Evolutionary conservation across 805 yeast genomes (phyloP), one percentile per base, ranked within the genome.

Genomic region (Metschnikowia shivogae): DNA sequence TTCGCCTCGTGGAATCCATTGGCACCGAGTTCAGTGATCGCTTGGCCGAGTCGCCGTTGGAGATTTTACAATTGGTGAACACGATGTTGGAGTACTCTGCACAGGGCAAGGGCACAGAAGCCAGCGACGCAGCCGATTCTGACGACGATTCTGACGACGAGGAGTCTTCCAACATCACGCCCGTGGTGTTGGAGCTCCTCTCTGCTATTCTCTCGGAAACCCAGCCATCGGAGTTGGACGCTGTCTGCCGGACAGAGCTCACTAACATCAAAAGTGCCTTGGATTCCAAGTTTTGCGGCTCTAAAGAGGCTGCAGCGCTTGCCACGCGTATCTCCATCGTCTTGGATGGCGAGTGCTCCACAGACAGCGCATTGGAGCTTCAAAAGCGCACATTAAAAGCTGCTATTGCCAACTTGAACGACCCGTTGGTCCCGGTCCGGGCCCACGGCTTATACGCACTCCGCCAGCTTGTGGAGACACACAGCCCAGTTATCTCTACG

Each of bases 401-500:
- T 28, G 96, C 96, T 0, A 65, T 87, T 31, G 68, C 76, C 1
- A 78, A 82, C 47, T 62, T 93, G 35, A 81, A 80, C 45, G 96
- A 90, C 62, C 86, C 90, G 0, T 65, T 85, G 35, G 82, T 86
- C 3, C 96, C 98, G 0, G 78, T 92, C 2, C 72, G 89, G 43
- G 98, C 95, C 0, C 89, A 86, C 62, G 98, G 98, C 0, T 65
- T 93, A 7, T 78, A 77, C 50, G 62, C 82, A 20, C 62, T 92
- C 27, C 70, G 88, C 26, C 72, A 75, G 45, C 67, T 89, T 35
- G 70, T 80, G 5, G 72, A 67, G 34, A 64, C 61, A 27, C 70
- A 70, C 30, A 78, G 86, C n/a, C 60, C 68, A 1, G 80, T 78
- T 0, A 59, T 87, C 11, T 57, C 75, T 0, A 39, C 77, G 8